These are phyloP conservation scores for Tolypocladium ovalisporum DNA, from an alignment of 2,329 filamentous ascomycete species.

Conservation along the genomic window DNA sequence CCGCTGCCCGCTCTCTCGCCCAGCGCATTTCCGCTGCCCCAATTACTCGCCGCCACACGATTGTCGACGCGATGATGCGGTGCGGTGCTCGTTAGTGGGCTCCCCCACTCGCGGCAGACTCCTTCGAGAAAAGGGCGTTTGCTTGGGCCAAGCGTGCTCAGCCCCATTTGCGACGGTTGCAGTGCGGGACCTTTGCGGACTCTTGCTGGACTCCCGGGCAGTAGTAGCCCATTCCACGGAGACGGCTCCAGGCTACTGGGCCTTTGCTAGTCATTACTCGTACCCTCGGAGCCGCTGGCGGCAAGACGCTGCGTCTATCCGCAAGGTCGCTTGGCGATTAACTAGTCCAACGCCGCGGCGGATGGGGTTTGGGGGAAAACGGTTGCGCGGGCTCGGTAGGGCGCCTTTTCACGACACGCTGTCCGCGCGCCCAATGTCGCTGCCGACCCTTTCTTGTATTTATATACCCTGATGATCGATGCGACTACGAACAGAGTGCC, in stretches of 20 bases:
- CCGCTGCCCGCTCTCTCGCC: neutral
- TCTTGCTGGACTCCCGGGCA: no score
- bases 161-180: constrained; percentile 4
- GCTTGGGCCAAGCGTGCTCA: neutral
- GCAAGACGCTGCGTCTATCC: neutral
- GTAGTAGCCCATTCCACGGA: neutral
- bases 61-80: neutral
- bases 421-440: neutral
- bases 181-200: neutral
- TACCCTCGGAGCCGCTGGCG: neutral
- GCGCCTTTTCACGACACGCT: neutral
- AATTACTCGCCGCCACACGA: neutral
- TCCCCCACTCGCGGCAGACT: neutral
- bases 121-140: neutral
- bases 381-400: neutral
- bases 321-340: neutral
- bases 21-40: neutral
- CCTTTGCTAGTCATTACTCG: neutral
- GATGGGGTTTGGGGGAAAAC: neutral
- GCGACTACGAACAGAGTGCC: neutral
- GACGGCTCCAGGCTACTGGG: neutral
- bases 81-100: neutral
- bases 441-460: neutral
- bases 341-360: neutral
- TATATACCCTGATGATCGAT: neutral